Evolutionary conservation across 441 rosid genomes (phyloP), one percentile per base, ranked within the genome.

Genomic region (Capsella rubella): DNA sequence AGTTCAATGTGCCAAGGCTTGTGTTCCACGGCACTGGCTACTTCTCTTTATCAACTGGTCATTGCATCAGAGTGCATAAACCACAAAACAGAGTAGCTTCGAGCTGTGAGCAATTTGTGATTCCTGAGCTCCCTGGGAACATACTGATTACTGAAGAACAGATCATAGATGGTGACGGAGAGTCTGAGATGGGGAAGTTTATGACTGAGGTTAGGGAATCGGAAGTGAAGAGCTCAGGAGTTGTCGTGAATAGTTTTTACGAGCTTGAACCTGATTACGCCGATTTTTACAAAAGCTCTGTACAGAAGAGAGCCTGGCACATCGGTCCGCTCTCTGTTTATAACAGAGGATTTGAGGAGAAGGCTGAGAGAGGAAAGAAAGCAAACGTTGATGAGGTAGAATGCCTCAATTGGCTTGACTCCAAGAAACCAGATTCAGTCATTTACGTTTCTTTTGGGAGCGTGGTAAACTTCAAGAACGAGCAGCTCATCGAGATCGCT

Each of bases 381-480:
- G 56, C 89, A 1, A 61, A 73, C 15, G 58, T 84, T 42, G 75
- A 81, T 31, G 75, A 79, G 11, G 73, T 66, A 4, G 73, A 77
- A 21, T 86, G 87, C 64, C 70, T 87, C 28, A 73, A 69, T 52
- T 89, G 94, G 92, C 90, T 90, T 3, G 81, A 82, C 56, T 46
- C 80, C 25, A 86, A 83, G 85, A 37, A 82, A 69, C 82, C 78
- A 12, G 73, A 77, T 4, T 86, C 91, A 3, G 94, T 90, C 51
- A 70, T 89, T 34, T 90, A 89, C 76, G 47, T 89, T 8, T 84
- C 94, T 10, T 90, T 87, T 14, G 96, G 96, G 32, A 87, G 84
- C 32, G 3, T 79, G 3, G 74, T 80, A n/a, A 31, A 29, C 8
- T 71, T 85, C 46, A 47, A 62, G 42, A 47, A 64, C 8, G 31